Evolutionary conservation across 2,329 filamentous ascomycete genomes (phyloP).

Genomic region (Monosporascus cannonballus): DNA sequence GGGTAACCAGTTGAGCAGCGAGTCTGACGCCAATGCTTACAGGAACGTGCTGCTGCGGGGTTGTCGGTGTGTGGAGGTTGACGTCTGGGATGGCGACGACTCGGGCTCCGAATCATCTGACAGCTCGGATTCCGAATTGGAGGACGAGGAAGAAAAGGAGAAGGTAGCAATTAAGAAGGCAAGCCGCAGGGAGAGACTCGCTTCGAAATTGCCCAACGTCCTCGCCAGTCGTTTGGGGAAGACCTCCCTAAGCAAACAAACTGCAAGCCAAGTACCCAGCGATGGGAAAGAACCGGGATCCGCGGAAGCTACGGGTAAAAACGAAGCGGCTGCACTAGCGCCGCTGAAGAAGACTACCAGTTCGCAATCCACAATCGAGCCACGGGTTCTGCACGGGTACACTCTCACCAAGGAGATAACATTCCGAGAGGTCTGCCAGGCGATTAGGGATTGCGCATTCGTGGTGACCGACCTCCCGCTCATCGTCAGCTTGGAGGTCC

Average conservation of each 20-base stretch:
- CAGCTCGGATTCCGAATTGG: constrained; percentile 51
- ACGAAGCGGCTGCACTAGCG: constrained; percentile 1
- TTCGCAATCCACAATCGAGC: constrained; percentile 47
- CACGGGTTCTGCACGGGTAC: constrained; percentile 78
- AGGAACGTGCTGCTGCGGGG: constrained; percentile 76
- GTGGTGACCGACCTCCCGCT: constrained; percentile 69
- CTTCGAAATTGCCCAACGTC: constrained; percentile 45
- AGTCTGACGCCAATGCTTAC: constrained; percentile 83
- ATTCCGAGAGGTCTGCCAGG: constrained; percentile 78
- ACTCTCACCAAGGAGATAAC: constrained; percentile 84
- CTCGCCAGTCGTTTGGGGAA: constrained; percentile 41
- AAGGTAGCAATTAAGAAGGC: constrained; percentile 55
- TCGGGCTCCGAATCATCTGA: constrained; percentile 60
- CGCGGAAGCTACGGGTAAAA: constrained; percentile 1
- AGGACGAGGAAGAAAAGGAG: constrained; percentile 38
- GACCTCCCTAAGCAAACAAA: constrained; percentile 39
- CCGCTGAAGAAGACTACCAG: constrained; percentile 16
- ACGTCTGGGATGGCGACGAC: constrained; percentile 89
- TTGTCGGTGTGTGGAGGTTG: constrained; percentile 88
- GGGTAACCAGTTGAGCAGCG: constrained; percentile 80
- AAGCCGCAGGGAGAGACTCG: constrained; percentile 58
- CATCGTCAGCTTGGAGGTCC: constrained; percentile 92
- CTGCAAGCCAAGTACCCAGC: constrained; percentile 12
- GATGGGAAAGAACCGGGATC: background rate
- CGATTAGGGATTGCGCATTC: constrained; percentile 77